Base-by-base conservation (phyloP, 164 flowering plant species). In the Stephania yunnanensis region DNA sequence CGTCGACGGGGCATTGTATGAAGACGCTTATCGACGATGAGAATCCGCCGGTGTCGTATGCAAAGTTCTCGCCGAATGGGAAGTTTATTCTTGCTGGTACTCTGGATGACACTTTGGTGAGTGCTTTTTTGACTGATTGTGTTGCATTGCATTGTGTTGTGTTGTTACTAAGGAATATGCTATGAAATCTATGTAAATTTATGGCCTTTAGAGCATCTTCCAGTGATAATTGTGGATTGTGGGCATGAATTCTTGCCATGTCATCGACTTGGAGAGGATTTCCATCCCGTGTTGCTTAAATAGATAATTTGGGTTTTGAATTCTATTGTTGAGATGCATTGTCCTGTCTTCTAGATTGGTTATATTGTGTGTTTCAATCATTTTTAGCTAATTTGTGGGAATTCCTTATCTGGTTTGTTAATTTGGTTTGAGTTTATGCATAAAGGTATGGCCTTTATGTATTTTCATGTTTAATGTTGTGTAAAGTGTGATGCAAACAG, bases 1-100 rank as follows among this genome's bases (percentile, higher is more conserved):
- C 94, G 0, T 84, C 90, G 0, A 96, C 97, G 2, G 99, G 99
- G 19, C 99, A 96, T 77, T 94, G 99, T 82, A 80, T 89, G 81
- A 96, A 92, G 90, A 95, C 99, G n/a, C 77, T 92, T 64, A 95
- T 95, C 74, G 97, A 93, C 70, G 99, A 93, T 71, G 98, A 92
- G 86, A 94, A 90, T 71, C 99, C 99, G 4, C 98, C 99, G 0
- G 97, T 95, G 42, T 89, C 97, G 1, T 93, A 82, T 58, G 98
- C 87, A 10, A 91, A 86, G 87, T 95, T 95, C 74, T 91, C 98
- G 36, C 97, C 97, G 36, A 96, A 94, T 80, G 97, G 94, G n/a
- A 92, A 91, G 87, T 96, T 86, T 75, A 87, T 96, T 72, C 95
- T 96, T 6, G 94, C 94, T 44, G 98, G 93, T 11, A 92, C 99